These are phyloP conservation scores for Lignosus rhinocerotis DNA, from an alignment of 1,284 basidiomycete species.

Conservation along the genomic window DNA sequence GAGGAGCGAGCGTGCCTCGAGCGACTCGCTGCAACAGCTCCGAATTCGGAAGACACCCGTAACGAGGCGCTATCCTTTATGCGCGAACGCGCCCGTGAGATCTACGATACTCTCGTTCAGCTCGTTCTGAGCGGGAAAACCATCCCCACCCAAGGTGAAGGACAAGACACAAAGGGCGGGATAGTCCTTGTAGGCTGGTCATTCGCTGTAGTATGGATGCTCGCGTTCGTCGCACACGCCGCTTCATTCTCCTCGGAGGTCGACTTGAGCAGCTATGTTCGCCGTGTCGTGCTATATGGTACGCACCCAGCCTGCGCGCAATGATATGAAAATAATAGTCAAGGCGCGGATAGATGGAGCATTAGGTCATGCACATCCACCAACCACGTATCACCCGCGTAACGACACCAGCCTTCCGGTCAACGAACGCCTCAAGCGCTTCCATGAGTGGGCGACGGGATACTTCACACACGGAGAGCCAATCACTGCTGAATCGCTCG, in stretches of 20 bases:
- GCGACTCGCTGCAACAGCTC: background rate
- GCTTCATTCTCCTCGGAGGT: constrained; percentile 8
- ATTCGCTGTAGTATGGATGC: constrained; percentile 14
- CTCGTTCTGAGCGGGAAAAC: constrained; percentile 66
- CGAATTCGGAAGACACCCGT: background rate
- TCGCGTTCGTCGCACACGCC: constrained; percentile 25
- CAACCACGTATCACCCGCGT: background rate
- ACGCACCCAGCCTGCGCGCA: background rate
- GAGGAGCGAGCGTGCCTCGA: background rate
- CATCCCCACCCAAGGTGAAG: constrained; percentile 60
- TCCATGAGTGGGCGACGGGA: background rate
- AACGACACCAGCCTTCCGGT: background rate
- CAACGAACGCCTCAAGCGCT: background rate
- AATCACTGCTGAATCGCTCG: background rate
- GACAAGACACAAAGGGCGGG: constrained; percentile 20
- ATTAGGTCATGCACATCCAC: background rate
- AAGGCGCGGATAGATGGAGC: background rate
- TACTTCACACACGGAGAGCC: constrained; percentile 1
- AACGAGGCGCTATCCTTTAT: background rate
- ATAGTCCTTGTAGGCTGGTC: constrained; percentile 31
- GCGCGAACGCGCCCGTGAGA: background rate
- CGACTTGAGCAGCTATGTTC: constrained; percentile 15
- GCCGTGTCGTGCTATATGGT: constrained; percentile 26
- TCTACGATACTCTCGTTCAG: constrained; percentile 55
- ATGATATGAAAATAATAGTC: background rate